phyloP scores from a whole-genome alignment of 2,329 filamentous ascomycete species.

The Hypoxylon sp. region DNA sequence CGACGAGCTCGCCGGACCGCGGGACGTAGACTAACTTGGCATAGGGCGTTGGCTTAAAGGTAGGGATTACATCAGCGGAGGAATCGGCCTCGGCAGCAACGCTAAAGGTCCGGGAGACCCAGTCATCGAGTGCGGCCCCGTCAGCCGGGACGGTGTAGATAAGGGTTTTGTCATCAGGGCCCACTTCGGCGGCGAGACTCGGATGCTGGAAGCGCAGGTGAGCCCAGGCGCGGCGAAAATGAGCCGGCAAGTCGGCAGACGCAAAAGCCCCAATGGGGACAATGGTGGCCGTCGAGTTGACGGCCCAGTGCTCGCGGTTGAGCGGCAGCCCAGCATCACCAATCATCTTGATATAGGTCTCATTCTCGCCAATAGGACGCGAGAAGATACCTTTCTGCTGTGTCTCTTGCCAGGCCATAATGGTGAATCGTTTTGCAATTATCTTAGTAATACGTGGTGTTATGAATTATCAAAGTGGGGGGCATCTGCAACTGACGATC shows the following conservation, averaged over 20 bases:
- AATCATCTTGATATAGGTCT: constrained; percentile 51
- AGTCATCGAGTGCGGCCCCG: constrained; percentile 33
- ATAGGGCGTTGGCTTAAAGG: constrained; percentile 39
- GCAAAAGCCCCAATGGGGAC: constrained; percentile 40
- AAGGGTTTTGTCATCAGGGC: constrained; percentile 29
- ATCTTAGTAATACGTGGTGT: not conserved
- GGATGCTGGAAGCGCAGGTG: constrained; percentile 43
- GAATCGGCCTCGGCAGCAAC: constrained; percentile 37
- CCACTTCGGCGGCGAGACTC: constrained; percentile 39
- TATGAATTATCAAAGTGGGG: not conserved
- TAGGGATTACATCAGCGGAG: constrained; percentile 41
- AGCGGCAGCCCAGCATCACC: constrained; percentile 46
- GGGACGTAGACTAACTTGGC: constrained; percentile 43
- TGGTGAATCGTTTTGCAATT: not conserved
- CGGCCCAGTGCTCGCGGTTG: constrained; percentile 52
- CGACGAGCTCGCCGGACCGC: constrained; percentile 33
- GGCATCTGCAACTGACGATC: not conserved
- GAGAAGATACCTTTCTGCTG: constrained; percentile 31
- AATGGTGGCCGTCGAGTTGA: constrained; percentile 45
- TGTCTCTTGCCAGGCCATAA: constrained; percentile 36
- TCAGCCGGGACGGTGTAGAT: constrained; percentile 40
- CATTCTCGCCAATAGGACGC: constrained; percentile 39
- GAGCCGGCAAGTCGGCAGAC: constrained; percentile 37
- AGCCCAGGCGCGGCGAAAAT: constrained; percentile 39
- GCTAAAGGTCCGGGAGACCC: constrained; percentile 41